phyloP scores from a whole-genome alignment of 2,329 filamentous ascomycete species.

The Aspergillus aculeatus region DNA sequence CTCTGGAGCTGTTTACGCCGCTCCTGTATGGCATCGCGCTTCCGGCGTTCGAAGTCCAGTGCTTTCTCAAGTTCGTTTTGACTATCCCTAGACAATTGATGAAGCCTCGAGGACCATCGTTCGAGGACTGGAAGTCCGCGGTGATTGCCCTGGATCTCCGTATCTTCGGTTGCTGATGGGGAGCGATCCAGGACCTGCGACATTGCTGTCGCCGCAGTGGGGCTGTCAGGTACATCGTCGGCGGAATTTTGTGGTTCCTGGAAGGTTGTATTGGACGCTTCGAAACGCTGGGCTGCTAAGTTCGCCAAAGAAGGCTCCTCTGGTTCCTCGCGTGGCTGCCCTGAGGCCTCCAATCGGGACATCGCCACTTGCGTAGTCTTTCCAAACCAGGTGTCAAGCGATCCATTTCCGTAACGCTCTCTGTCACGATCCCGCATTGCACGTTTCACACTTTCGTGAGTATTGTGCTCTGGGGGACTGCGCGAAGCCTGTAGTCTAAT shows the following conservation, averaged over 20 bases:
- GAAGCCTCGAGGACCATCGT: conserved; percentile 24
- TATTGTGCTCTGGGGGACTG: neutral
- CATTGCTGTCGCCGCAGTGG: neutral
- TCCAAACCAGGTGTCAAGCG: conserved; percentile 34
- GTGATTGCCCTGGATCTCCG: conserved; percentile 6
- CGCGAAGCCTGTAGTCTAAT: neutral
- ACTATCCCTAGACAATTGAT: conserved; percentile 13
- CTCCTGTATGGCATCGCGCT: conserved; percentile 34
- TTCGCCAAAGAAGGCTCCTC: conserved; percentile 11
- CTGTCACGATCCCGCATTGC: conserved; percentile 19
- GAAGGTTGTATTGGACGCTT: neutral
- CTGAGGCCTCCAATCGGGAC: neutral
- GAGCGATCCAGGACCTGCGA: neutral
- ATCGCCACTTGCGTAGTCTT: conserved; percentile 15
- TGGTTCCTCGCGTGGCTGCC: neutral
- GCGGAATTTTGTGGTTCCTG: neutral
- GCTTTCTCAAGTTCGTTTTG: conserved; percentile 29
- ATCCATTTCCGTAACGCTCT: conserved; percentile 26
- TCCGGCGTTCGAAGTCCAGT: conserved; percentile 41
- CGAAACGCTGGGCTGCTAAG: conserved; percentile 18
- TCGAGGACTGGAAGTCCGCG: conserved; percentile 25
- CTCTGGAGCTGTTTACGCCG: conserved; percentile 23
- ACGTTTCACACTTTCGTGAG: conserved; percentile 4
- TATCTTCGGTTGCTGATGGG: neutral
- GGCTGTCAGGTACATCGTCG: neutral